Base-by-base conservation (phyloP, 345 rosid species). In the Dipteronia dyeriana region DNA sequence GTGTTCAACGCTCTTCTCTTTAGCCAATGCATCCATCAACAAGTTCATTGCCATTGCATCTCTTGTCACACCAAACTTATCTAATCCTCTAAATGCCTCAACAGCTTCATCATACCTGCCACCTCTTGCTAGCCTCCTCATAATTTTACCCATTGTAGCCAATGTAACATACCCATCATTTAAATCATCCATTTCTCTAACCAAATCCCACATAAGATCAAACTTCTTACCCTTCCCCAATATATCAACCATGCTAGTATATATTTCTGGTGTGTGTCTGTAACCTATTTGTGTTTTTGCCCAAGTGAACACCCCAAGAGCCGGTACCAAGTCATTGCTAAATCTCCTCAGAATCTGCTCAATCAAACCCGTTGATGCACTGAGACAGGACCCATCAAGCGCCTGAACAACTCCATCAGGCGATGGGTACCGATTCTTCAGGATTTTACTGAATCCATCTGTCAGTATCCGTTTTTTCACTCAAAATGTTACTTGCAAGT, bases 21-120 rank as follows among this genome's bases (percentile, higher is more conserved):
- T 93, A 29, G 82, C 92, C 88, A 95, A 85, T 61, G 96, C 91
- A 87, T 91, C 98, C 91, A 93, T 86, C 78, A 95, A 65, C 25
- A 65, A 53, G 73, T 88, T 90, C 91, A 90, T 74, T 68, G 88
- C 91, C 76, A 16, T 74, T 17, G 72, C 68, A 65, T 93, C 90
- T 73, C 72, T 84, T 16, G 66, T 76, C 25, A 91, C 70, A 79
- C 94, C 93, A 75, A 84, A 85, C 9, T 80, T 85, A 71, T 91
- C 95, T 64, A 93, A 67, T 53, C 82, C 82, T 74, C 81, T 74
- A 62, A 95, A 93, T 10, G 82, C 89, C 4, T 90, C 90, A 49
- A 90, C 75, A 34, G 98, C 94, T 75, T 88, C 90, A 19, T 31
- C 76, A 54, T 86, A 87, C 75, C 60, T 86, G 67, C 90, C 82